Base-by-base conservation (phyloP, 2,329 filamentous ascomycete species). In the Alternaria tenuissima region DNA sequence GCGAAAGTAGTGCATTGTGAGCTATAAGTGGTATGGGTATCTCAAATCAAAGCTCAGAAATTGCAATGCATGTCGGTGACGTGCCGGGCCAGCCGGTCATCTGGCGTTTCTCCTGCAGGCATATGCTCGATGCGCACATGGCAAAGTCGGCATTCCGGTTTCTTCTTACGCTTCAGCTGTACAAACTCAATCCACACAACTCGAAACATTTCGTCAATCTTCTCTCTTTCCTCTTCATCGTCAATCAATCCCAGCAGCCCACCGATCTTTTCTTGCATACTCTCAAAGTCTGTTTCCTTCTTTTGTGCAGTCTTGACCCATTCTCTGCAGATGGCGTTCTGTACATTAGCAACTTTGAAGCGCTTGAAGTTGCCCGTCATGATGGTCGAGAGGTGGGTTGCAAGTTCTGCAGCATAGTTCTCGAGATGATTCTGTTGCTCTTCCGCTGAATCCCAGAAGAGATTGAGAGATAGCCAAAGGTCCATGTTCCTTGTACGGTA, bases 81-180 rank as follows among this genome's bases (percentile, higher is more conserved):
- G 34, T 63, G 57, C 12, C 52, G 57, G 36, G 43, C 26, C 5
- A 64, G 42, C n/a, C 51, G 55, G 14, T 59, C 53, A 6, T 44
- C 51, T 16, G 59, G 47, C 16, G 34, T 44, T 14, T n/a, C 38
- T 18, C 49, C 48, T 11, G 24, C 28, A 32, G 57, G 46, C 53
- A 63, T 65, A 3, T 49, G 7, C 34, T 51, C 32, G 11, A 56
- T 44, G 18, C 46, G 55, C 34, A 54, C 11, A 22, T 49, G 56
- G 28, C 64, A 64, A 16, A 64, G 34, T 7, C 59, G 55, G 52
- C 57, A 62, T 41, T 54, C 42, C 28, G 46, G 12, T 24, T 20
- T 53, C 48, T 57, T 60, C 26, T 62, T 59, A 20, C 52, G 57
- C 36, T 55, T 60, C 26, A 26, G 8, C 7, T 63, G 46, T 7